Percentiles rank a stretch among this genome's conserved stretches.
These are phyloP conservation scores for Starmera stellimalicola DNA, from an alignment of 1,139 yeast species.

Conservation along the genomic window DNA sequence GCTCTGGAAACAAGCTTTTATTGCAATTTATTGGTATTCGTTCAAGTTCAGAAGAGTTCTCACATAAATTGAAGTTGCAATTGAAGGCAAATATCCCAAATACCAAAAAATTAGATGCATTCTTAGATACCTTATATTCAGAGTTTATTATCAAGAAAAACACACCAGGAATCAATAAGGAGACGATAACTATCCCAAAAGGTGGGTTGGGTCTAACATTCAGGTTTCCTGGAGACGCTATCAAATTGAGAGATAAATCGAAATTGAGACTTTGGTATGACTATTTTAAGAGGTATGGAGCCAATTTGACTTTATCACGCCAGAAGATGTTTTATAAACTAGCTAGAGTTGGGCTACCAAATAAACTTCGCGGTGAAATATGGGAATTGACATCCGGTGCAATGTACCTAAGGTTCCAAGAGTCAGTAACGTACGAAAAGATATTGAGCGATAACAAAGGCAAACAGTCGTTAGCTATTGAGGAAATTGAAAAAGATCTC, in stretches of 20 bases:
- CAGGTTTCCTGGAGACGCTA: conserved; percentile 86
- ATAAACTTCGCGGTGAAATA: conserved; percentile 83
- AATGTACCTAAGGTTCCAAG: conserved; percentile 59
- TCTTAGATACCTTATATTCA: conserved; percentile 69
- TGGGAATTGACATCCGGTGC: conserved; percentile 95
- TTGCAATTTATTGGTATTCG: conserved; percentile 73
- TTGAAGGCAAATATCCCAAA: conserved; percentile 56
- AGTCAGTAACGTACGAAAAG: conserved; percentile 48
- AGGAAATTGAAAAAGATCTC: conserved; percentile 93
- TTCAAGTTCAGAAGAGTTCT: conserved; percentile 74
- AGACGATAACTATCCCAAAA: conserved; percentile 44
- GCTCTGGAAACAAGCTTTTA: conserved; percentile 53
- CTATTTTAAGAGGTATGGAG: conserved; percentile 71
- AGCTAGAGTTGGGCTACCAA: conserved; percentile 86
- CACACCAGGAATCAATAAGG: conserved; percentile 31
- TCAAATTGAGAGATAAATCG: conserved; percentile 67
- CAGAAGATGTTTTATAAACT: conserved; percentile 76
- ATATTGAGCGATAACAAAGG: conserved; percentile 53
- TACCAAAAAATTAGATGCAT: conserved; percentile 54
- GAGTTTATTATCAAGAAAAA: conserved; percentile 71
- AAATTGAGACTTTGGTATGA: conserved; percentile 94
- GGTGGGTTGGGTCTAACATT: conserved; percentile 81
- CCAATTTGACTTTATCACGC: conserved; percentile 67
- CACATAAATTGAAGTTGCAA: conserved; percentile 52
- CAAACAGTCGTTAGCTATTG: conserved; percentile 72